A percentile compares a stretch with the other conserved stretches of the same genome.
Evolutionary conservation across 129 eudicot genomes (phyloP).

Genomic region (Centella asiatica): DNA sequence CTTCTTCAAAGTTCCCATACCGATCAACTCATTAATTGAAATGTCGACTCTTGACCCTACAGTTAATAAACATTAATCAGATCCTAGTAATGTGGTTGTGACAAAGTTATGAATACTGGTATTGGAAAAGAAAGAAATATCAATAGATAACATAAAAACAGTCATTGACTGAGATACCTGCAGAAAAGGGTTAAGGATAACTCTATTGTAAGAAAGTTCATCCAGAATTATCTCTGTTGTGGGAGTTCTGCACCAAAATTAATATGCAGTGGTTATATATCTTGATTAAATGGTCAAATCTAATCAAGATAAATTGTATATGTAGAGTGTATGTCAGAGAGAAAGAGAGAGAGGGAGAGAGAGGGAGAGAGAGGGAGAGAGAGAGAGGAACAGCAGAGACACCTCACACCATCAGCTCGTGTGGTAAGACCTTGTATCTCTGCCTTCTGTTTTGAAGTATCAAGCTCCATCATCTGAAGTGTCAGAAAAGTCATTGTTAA

Average conservation of each 20-base stretch:
- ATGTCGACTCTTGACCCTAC: not conserved
- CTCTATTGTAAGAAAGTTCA: conserved; percentile 59
- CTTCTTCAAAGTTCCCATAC: not conserved
- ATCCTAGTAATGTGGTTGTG: not conserved
- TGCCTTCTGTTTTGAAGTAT: conserved; percentile 56
- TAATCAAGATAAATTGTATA: conserved; percentile 6
- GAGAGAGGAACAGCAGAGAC: not conserved
- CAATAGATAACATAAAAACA: too few relatives aligned
- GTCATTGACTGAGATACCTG: conserved; percentile 34
- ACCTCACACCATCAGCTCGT: conserved; percentile 85
- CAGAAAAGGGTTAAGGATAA: conserved; percentile 53
- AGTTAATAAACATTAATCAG: not conserved
- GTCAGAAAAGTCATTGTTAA: conserved; percentile 5
- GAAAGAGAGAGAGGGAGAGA: not conserved
- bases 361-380: not conserved
- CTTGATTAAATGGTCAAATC: not conserved
- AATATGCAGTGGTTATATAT: conserved; percentile 5
- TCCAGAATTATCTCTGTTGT: conserved; percentile 64
- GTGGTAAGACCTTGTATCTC: conserved; percentile 59
- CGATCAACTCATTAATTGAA: not conserved
- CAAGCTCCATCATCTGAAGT: conserved; percentile 69
- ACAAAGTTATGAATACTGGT: not conserved
- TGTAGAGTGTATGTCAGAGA: not conserved
- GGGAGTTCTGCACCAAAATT: conserved; percentile 61
- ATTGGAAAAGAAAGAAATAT: not conserved